Evolutionary conservation across 352 stramenopile species (phyloP).

Genomic region (Phytophthora meadii): DNA sequence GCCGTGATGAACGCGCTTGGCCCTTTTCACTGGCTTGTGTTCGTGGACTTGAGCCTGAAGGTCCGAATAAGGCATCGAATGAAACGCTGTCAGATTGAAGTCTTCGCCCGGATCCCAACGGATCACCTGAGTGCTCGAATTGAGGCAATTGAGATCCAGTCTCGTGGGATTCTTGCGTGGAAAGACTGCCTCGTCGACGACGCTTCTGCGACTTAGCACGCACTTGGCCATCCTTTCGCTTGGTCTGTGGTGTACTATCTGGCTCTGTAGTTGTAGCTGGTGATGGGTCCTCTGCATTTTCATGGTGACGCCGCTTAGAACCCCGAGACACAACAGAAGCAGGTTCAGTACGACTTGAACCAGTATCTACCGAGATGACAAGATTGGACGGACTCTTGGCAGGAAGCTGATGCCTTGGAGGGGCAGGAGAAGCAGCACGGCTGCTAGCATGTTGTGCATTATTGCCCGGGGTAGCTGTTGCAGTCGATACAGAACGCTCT

Average conservation of each 20-base stretch:
- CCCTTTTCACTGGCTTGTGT: conserved; percentile 2
- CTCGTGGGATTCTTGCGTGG: background rate
- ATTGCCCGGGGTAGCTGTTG: background rate
- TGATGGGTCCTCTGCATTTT: background rate
- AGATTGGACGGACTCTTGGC: conserved; percentile 24
- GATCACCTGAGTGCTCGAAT: conserved; percentile 18
- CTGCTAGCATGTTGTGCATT: background rate
- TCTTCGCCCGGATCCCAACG: background rate
- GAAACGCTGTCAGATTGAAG: conserved; percentile 19
- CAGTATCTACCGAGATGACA: conserved; percentile 21
- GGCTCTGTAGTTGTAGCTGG: background rate
- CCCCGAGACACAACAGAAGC: conserved; percentile 12
- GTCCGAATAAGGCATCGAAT: conserved; percentile 24
- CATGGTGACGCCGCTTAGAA: conserved; percentile 23
- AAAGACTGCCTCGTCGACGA: conserved; percentile 17
- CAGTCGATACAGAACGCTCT: conserved; percentile 3
- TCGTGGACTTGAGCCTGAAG: conserved; percentile 17
- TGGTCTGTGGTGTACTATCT: conserved; percentile 7
- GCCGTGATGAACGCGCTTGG: conserved; percentile 4
- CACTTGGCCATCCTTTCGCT: conserved; percentile 4
- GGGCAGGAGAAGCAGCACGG: conserved; percentile 10
- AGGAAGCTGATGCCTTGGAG: conserved; percentile 6
- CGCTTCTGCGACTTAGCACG: conserved; percentile 15
- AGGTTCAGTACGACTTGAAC: conserved; percentile 4
- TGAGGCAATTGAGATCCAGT: conserved; percentile 27